Percentiles rank a stretch among this genome's conserved stretches.
phyloP scores from a whole-genome alignment of 805 yeast species.

The Alloascoidea hylecoeti region DNA sequence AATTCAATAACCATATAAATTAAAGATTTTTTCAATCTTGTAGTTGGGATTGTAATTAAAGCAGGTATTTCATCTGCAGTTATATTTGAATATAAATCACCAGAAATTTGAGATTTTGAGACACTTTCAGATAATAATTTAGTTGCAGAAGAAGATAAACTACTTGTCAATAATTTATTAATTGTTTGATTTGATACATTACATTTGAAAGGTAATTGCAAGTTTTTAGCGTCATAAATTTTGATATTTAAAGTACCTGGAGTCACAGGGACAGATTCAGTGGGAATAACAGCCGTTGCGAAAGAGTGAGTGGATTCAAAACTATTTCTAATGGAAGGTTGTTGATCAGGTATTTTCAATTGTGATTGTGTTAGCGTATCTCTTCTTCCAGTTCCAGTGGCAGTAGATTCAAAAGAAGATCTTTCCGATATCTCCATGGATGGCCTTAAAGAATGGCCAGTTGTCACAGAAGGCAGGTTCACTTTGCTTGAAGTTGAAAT shows the following conservation, averaged over 20 bases:
- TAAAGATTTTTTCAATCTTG: slow-evolving; percentile 47
- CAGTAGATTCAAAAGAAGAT: too few species aligned
- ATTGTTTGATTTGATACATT: slow-evolving; percentile 31
- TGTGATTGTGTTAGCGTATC: too few species aligned
- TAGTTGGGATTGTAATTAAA: slow-evolving; percentile 36
- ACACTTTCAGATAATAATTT: slow-evolving; percentile 4
- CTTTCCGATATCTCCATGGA: too few species aligned
- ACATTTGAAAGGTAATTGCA: slow-evolving; percentile 45
- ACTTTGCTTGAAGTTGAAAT: too few species aligned
- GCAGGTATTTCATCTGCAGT: slow-evolving; percentile 29
- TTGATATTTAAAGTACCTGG: slow-evolving; percentile 74
- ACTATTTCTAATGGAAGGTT: too few species aligned
- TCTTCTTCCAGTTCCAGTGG: too few species aligned
- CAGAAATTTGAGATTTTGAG: slow-evolving; percentile 16
- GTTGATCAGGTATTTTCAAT: too few species aligned
- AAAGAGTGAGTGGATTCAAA: too few species aligned
- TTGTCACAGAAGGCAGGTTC: too few species aligned
- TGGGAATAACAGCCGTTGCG: too few species aligned
- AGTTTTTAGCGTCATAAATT: slow-evolving; percentile 53
- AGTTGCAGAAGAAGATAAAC: slow-evolving; percentile 10
- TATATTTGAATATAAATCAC: slow-evolving; percentile 10
- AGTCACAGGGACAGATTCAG: slow-evolving; percentile 25
- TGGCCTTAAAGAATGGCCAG: too few species aligned
- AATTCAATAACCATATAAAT: slow-evolving; percentile 83
- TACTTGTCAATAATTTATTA: slow-evolving; percentile 32